Base-by-base conservation (phyloP, 2,329 filamentous ascomycete species). In the Penicillium hordei region DNA sequence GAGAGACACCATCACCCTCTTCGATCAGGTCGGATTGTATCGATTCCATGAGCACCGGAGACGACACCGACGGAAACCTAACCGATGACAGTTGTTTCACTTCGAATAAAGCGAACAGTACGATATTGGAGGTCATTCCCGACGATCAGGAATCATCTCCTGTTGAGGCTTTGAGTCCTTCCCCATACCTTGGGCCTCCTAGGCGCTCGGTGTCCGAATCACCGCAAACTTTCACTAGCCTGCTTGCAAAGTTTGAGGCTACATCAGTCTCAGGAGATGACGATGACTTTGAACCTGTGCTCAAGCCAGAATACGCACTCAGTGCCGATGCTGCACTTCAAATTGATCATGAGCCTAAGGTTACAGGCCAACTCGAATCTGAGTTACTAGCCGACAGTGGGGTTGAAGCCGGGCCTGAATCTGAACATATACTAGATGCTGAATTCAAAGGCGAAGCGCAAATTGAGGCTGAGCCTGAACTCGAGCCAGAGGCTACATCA, bases 181-280 rank as follows among this genome's bases (percentile, higher is more conserved):
- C 67, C 4, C 55, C 55, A 31, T 54, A 57, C 1, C 34, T 44
- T 5, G 62, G 60, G 15, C 23, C 56, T 6, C 51, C 60, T 4
- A 64, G 59, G 39, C 65, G 68, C 43, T 69, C 65, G 2, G 64
- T 71, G 13, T 63, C 65, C 2, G 72, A 75, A 50, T 66, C 65
- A 15, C 65, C 68, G 13, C 69, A 67, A 31, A 72, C 68, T 34
- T 73, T 78, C 52, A 69, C 71, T 34, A 72, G 69, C 56, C 66
- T 77, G 51, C 70, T 75, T 54, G 73, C 70, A 54, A 76, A 69
- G 54, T 77, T 77, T 55, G 69, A 77, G 53, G 68, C 70, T 36
- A 64, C 65, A 6, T 45, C 70, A 6, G 51, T 54, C 9, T 33
- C 43, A 12, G 60, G 58, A 33, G 55, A 57, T 23, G 40, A 43